Evolutionary conservation across 2,329 filamentous ascomycete genomes (phyloP), one percentile per base, ranked within the genome.

Genomic region (Beauveria brongniartii): DNA sequence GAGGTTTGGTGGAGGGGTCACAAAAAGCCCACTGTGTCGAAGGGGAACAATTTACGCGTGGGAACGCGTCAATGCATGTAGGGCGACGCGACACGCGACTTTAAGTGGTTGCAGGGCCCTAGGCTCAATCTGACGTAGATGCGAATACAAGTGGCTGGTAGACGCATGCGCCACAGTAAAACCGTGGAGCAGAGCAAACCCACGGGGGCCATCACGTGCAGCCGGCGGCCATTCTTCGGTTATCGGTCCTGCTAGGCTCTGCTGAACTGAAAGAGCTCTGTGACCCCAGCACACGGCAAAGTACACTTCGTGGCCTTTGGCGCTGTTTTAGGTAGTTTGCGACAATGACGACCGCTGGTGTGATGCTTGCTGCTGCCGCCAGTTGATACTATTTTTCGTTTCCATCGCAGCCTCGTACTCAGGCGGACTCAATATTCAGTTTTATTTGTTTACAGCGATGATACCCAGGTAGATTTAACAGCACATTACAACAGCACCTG

Each of bases 391-490:
- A 51, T 55, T 30, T 40, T 56, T 47, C 44, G 22, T 52, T 56
- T 47, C 12, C 14, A 40, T 40, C 22, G 26, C 34, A 16, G 37
- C 44, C 53, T 51, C 40, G 14, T 46, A 20, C 24, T 26, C 18
- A 37, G 20, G 26, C 46, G 8, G 28, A 43, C 22, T 51, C 46
- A 6, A 20, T 50, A 44, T n/a, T 20, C 54, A 54, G 30, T 30
- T 46, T 40, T 40, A 14, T 44, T 53, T 61, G 43, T 55, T 60
- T 28, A 57, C 62, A 77, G 78, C 74, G 72, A 81, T 81, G 79
- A 77, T 79, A 78, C 74, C 76, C 71, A 74, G 74, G 72, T 81
- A 81, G 74, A 59, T 59, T 40, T 48, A 37, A 46, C 22, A 37
- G 14, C 70, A 37, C 46, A 66, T 61, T 63, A 52, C 64, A 66